Conservation (phyloP, 2,329 filamentous ascomycete genomes). For the Fusarium sp. region DNA sequence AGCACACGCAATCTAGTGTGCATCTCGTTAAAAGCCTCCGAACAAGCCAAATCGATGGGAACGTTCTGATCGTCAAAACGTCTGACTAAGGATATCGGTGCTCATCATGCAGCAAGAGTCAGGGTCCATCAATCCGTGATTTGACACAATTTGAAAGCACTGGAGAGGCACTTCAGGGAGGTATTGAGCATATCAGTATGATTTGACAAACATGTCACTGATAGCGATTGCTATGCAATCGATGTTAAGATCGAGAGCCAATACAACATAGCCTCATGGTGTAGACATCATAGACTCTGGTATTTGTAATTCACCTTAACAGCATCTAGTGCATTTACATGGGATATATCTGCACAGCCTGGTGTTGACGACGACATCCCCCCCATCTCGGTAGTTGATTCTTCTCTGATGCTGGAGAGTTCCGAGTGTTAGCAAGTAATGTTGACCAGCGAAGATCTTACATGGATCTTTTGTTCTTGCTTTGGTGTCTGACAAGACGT, state of each 20-base stretch:
- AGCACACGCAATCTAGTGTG: not conserved
- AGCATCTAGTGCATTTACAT: not conserved
- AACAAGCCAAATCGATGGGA: constrained; percentile 6
- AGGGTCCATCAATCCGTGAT: constrained; percentile 13
- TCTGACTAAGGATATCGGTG: constrained; percentile 12
- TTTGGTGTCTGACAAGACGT: constrained; percentile 2
- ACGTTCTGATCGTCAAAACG: constrained; percentile 11
- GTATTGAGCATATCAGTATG: not conserved
- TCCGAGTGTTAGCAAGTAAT: constrained; percentile 5
- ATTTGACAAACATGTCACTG: not conserved
- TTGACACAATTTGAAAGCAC: not conserved
- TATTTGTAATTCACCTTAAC: constrained; percentile 6
- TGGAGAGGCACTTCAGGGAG: not conserved
- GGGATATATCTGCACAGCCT: constrained; percentile 22
- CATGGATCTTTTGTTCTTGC: constrained; percentile 5
- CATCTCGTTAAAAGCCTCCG: constrained; percentile 1
- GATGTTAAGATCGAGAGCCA: not conserved
- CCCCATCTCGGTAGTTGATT: constrained; percentile 1
- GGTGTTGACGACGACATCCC: constrained; percentile 17
- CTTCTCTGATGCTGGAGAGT: constrained; percentile 1
- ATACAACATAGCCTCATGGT: constrained; percentile 7
- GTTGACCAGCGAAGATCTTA: constrained; percentile 11
- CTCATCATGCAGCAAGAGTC: constrained; percentile 20
- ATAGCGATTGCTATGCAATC: not conserved
- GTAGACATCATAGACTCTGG: constrained; percentile 9